Base-by-base conservation (phyloP, 2,329 filamentous ascomycete genomes). In the Diaporthe velutina region DNA sequence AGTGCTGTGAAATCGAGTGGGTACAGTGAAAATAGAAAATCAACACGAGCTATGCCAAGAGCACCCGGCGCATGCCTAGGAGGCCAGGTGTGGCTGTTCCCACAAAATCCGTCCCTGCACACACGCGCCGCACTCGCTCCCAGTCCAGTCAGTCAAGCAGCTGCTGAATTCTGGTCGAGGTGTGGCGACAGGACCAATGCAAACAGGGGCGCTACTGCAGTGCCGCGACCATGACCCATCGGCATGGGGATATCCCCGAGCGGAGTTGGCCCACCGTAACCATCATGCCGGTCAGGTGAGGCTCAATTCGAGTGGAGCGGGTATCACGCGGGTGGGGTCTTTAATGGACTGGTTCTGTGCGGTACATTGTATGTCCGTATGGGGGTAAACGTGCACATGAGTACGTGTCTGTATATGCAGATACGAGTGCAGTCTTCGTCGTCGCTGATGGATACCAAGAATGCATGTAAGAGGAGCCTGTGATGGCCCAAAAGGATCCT, bases 281-380 rank as follows among this genome's bases (percentile, higher is more conserved):
- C 48, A 68, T 40, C 48, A 68, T 40, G 64, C 64, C 64, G 64
- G 64, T 68, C 64, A 68, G 64, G 45, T 67, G 64, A 67, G 64
- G 64, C 64, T 67, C 64, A 67, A 38, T 67, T 67, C 64, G 64
- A 67, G 42, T 50, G 61, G 61, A 67, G 61, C 61, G 61, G 61
- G 42, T 50, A 52, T 50, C 42, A 67, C 42, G 30, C 61, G 6
- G 45, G 60, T 50, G 61, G 60, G 60, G 10, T 19, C 28, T n/a
- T n/a, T 17, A 5, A 22, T 40, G 22, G 30, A 12, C 5, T 8
- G 42, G 60, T 66, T 33, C 28, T 15, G 28, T 33, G 40, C 42
- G 60, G 33, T 50, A 28, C 55, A 15, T 40, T 22, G 12, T 17
- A 57, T 38, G 55, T 25, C 54, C 35, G 8, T 19, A 57, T 12